A percentile compares a stretch with the other conserved stretches of the same genome.
phyloP scores from a whole-genome alignment of 2,329 filamentous ascomycete species.

The Fusarium gaditjirri region DNA sequence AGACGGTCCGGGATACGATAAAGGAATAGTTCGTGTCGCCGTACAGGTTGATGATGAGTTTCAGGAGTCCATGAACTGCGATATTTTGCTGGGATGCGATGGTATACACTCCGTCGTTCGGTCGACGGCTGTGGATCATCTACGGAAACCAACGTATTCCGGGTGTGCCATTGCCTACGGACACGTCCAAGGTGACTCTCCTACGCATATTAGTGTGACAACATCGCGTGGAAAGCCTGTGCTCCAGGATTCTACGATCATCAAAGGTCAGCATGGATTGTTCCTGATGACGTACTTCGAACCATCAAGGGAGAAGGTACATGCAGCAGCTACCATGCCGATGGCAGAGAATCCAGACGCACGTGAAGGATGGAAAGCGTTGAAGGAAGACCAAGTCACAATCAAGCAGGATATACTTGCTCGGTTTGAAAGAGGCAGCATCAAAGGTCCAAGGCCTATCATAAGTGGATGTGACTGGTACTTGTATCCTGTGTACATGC shows the following conservation, averaged over 20 bases:
- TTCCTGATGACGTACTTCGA: background rate
- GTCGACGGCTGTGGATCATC: background rate
- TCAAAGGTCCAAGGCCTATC: rapidly evolving
- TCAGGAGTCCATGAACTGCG: background rate
- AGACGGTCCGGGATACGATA: rapidly evolving
- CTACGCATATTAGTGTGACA: rapidly evolving
- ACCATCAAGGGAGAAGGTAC: rapidly evolving
- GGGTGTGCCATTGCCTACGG: background rate
- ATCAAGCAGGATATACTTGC: rapidly evolving
- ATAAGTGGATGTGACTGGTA: background rate
- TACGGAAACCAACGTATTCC: background rate
- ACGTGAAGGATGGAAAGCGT: background rate
- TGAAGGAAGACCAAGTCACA: background rate
- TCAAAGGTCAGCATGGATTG: background rate
- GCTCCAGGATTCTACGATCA: rapidly evolving
- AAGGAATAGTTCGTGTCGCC: background rate
- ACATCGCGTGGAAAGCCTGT: rapidly evolving
- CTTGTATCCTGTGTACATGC: background rate
- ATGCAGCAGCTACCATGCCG: background rate
- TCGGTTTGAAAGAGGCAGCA: rapidly evolving
- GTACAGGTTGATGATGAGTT: background rate
- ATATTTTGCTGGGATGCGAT: background rate
- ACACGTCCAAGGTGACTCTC: background rate
- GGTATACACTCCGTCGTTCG: background rate
- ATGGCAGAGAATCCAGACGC: background rate